Conservation (phyloP, 139 green algal species). For the Klebsormidium nitens region DNA sequence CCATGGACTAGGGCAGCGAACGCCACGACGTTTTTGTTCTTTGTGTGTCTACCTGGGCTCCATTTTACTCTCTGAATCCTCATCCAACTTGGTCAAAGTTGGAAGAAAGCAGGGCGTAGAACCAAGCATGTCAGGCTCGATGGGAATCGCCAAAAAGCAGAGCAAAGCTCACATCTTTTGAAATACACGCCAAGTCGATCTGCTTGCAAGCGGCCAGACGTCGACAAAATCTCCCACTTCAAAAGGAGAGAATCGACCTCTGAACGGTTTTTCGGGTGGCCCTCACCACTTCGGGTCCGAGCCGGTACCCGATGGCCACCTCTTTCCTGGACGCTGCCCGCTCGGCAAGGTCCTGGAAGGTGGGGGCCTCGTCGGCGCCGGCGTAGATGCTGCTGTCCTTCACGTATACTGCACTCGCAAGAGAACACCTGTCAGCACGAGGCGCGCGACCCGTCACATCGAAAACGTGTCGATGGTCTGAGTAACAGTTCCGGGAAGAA, state of each 20-base stretch:
- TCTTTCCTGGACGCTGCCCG: conserved; percentile 7
- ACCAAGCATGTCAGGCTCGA: too few relatives aligned
- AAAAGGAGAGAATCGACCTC: not conserved
- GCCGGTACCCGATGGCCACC: conserved; percentile 24
- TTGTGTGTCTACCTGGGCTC: too few relatives aligned
- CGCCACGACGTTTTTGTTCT: too few relatives aligned
- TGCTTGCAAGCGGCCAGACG: not conserved
- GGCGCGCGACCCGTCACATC: too few relatives aligned
- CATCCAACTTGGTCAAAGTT: not conserved
- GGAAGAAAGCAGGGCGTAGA: not conserved
- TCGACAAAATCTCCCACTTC: not conserved
- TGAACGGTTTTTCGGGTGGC: not conserved
- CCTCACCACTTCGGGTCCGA: not conserved
- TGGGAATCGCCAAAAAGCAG: not conserved
- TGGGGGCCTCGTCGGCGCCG: conserved; percentile 12
- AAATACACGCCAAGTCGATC: not conserved
- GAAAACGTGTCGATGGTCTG: too few relatives aligned
- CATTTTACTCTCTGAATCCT: too few relatives aligned
- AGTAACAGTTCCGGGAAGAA: too few relatives aligned
- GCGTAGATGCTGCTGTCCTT: conserved; percentile 16
- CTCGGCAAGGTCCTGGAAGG: conserved; percentile 23
- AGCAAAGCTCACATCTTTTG: not conserved
- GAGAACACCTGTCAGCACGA: too few relatives aligned
- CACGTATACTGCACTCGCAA: too few relatives aligned
- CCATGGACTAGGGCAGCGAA: too few relatives aligned